These are phyloP conservation scores for Trichoderma arundinaceum DNA, from an alignment of 2,329 filamentous ascomycete species.

Conservation along the genomic window DNA sequence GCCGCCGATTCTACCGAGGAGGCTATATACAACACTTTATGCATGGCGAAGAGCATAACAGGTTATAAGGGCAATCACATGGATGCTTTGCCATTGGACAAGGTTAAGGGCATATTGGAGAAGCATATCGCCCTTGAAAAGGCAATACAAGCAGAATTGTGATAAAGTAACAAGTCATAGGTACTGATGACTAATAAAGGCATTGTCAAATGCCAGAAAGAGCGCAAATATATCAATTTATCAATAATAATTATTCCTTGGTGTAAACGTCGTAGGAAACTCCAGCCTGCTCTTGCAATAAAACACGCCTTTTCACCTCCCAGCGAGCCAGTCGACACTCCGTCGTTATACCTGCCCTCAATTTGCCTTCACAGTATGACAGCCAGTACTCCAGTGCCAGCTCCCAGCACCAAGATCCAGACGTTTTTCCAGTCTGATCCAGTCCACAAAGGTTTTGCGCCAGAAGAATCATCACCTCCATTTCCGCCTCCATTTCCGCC, in stretches of 20 bases:
- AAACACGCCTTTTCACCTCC: no score
- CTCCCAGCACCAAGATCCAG: constrained; percentile 14
- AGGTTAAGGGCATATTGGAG: constrained; percentile 52
- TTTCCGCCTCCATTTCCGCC: neutral
- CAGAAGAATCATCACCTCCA: constrained; percentile 7
- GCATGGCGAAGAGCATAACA: constrained; percentile 64
- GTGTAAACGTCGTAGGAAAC: no score
- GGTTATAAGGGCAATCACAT: constrained; percentile 57
- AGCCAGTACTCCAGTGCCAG: constrained; percentile 23
- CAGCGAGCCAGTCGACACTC: neutral
- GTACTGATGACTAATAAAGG: neutral
- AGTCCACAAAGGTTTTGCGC: constrained; percentile 19
- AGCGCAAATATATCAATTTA: no score
- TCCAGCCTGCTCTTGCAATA: no score
- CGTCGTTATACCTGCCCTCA: neutral
- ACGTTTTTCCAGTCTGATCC: constrained; percentile 12
- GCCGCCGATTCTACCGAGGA: constrained; percentile 68
- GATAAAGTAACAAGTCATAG: neutral
- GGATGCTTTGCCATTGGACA: constrained; percentile 56
- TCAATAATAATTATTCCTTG: neutral
- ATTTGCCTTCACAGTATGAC: constrained; percentile 7
- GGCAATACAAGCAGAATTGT: constrained; percentile 5
- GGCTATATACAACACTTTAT: constrained; percentile 68
- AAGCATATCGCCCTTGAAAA: constrained; percentile 35
- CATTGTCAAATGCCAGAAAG: no score